Base-by-base conservation (phyloP, 2,329 filamentous ascomycete species). In the Pseudohalonectria lignicola region DNA sequence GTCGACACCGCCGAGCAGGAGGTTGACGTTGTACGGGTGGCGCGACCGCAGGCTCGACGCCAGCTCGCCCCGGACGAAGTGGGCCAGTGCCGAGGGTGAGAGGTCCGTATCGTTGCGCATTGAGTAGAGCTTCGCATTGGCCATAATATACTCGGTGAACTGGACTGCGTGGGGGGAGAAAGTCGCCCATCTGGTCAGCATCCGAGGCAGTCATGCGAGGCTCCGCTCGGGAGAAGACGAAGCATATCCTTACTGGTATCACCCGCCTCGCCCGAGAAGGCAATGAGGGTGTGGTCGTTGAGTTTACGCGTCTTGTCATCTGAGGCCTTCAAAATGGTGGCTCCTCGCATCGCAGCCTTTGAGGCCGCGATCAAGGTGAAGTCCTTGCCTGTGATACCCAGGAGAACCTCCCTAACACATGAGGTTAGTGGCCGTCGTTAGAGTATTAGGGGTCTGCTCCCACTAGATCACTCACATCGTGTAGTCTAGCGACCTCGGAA, bases 101-200 rank as follows among this genome's bases (percentile, higher is more conserved):
- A 98, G 78, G 54, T 95, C 86, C 56, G 83, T 83, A 63, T 87
- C 84, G 61, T 96, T 96, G 57, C 93, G 86, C 88, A 96, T 98
- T 49, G 85, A 87, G 69, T 98, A 98, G 57, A 98, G 82, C 66
- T 94, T 86, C 46, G 92, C 81, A 63, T 98, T 98, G 59, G 90
- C 88, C 76, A 96, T 88, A 61, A 98, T 93, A 68, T 90, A 98
- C 68, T 98, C 92, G 60, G 93, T 86, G 62, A 98, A 98, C 80
- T 98, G 90, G 45, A 96, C 88, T 94, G 57, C 41, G 34, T n/a
- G n/a, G n/a, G n/a, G 11, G 41, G n/a, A n/a, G n/a, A n/a, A 30
- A 42, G 43, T 21, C 37, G 20, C 17, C 15, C 13, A 11, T n/a
- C n/a, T n/a, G n/a, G 30, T 38, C 23, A 38, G 36, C 30, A 26